Conservation (phyloP, 2,329 filamentous ascomycete species). For the Kalaharituber pfeilii region DNA sequence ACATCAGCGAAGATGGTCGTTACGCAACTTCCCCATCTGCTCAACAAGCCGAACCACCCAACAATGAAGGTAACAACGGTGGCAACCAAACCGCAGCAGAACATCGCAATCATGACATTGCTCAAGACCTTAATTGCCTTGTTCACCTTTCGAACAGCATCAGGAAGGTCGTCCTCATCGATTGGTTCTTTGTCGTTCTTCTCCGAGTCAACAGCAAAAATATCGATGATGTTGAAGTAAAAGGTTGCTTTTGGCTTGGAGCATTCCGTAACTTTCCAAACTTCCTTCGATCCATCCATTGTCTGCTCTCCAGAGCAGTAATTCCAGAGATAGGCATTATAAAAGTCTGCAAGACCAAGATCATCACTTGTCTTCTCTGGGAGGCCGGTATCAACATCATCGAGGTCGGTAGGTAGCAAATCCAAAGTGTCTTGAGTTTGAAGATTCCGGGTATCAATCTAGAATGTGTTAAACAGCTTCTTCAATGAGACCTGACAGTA, state of each 20-base stretch:
- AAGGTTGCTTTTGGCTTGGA: constrained; percentile 55
- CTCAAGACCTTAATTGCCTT: constrained; percentile 55
- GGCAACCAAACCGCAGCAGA: constrained; percentile 64
- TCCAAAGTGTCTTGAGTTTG: constrained; percentile 13
- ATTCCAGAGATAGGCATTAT: constrained; percentile 70
- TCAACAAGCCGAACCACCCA: constrained; percentile 27
- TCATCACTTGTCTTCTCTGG: constrained; percentile 37
- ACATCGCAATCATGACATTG: constrained; percentile 51
- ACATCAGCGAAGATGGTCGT: constrained; percentile 60
- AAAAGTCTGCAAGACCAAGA: constrained; percentile 53
- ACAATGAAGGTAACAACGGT: constrained; percentile 38
- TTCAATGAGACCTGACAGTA: constrained; percentile 3
- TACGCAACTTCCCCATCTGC: constrained; percentile 60
- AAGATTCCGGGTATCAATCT: constrained; percentile 27
- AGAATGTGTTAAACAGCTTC: neutral
- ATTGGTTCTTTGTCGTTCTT: constrained; percentile 38
- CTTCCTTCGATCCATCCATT: constrained; percentile 37
- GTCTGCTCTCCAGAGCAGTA: constrained; percentile 48
- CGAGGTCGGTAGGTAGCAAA: constrained; percentile 16
- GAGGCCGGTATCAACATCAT: constrained; percentile 32
- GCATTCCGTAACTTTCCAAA: constrained; percentile 42
- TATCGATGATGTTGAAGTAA: constrained; percentile 54
- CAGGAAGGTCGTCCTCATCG: constrained; percentile 41
- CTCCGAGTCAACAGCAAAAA: constrained; percentile 31
- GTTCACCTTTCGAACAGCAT: constrained; percentile 48